phyloP scores from a whole-genome alignment of 805 yeast species.

The Cephaloascus albidus region DNA sequence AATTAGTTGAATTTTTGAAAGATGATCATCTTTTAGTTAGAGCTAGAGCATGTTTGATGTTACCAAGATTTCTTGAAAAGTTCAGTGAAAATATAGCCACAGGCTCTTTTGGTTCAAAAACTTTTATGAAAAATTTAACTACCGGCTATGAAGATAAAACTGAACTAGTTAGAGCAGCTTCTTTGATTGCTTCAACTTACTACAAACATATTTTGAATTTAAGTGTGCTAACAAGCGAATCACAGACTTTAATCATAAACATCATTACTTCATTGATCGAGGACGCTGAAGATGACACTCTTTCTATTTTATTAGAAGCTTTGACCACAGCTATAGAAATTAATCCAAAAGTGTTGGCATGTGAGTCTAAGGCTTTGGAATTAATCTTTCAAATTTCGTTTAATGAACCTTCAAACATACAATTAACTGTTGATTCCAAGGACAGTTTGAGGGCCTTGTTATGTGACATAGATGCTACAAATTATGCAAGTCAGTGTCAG shows the following conservation, averaged over 20 bases:
- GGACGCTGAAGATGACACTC: slow-evolving; percentile 73
- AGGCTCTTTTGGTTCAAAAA: slow-evolving; percentile 18
- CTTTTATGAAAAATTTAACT: slow-evolving; percentile 15
- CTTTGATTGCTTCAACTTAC: slow-evolving; percentile 44
- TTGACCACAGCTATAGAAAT: slow-evolving; percentile 49
- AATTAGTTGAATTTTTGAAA: slow-evolving; percentile 6
- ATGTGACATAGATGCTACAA: slow-evolving; percentile 29
- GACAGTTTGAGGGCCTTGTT: slow-evolving; percentile 61
- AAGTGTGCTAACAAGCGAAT: slow-evolving; percentile 2
- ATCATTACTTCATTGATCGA: slow-evolving; percentile 37
- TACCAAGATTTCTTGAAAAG: slow-evolving; percentile 52
- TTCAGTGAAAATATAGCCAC: slow-evolving; percentile 27
- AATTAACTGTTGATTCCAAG: slow-evolving; percentile 53
- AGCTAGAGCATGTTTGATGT: slow-evolving; percentile 37
- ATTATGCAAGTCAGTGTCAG: slow-evolving; percentile 38
- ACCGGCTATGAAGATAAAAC: slow-evolving; percentile 10
- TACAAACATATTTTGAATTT: slow-evolving; percentile 31
- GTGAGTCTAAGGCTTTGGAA: slow-evolving; percentile 29
- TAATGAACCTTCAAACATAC: slow-evolving; percentile 68
- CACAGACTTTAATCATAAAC: slow-evolving; percentile 11
- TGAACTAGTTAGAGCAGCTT: slow-evolving; percentile 16
- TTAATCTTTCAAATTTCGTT: slow-evolving; percentile 57
- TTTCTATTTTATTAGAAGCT: slow-evolving; percentile 63
- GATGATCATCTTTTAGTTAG: slow-evolving; percentile 26
- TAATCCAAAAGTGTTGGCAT: slow-evolving; percentile 16